Percentiles rank a stretch among this genome's conserved stretches.
phyloP scores from a whole-genome alignment of 1,284 basidiomycete genomes.

The Ceratobasidium sp. region DNA sequence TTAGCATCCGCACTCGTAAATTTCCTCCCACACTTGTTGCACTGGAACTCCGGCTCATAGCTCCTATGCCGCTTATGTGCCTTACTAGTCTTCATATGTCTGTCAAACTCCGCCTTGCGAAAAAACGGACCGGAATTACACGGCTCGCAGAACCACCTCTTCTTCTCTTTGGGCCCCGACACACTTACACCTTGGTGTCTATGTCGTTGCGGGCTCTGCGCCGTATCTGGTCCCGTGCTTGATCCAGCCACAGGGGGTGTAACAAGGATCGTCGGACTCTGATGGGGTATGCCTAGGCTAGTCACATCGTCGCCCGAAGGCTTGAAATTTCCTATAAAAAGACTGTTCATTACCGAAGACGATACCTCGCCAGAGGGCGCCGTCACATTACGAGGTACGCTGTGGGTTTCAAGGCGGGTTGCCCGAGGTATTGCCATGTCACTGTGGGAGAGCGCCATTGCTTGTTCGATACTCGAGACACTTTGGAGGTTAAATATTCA shows the following conservation, averaged over 20 bases:
- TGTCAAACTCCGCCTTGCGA: constrained; percentile 27
- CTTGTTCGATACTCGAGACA: no score
- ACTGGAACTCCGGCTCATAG: background rate
- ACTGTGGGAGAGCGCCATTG: no score
- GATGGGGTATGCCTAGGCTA: background rate
- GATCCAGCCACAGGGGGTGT: constrained; percentile 13
- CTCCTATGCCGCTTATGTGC: background rate
- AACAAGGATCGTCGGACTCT: background rate
- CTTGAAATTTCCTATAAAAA: no score
- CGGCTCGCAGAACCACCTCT: background rate
- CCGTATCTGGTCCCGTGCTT: constrained; percentile 3
- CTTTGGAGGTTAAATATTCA: no score
- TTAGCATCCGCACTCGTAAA: constrained; percentile 41
- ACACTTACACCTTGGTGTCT: background rate
- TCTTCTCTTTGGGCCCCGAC: constrained; percentile 5
- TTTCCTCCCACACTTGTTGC: constrained; percentile 3
- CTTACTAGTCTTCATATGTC: constrained; percentile 23
- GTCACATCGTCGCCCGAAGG: no score
- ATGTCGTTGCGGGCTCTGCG: background rate
- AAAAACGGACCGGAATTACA: constrained; percentile 20
- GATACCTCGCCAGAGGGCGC: no score
- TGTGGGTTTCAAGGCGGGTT: no score
- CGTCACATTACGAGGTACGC: no score
- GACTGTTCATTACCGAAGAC: no score
- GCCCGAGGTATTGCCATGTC: no score